phyloP scores from a whole-genome alignment of 176 grass and related monocot species.

The Carex littledalei region DNA sequence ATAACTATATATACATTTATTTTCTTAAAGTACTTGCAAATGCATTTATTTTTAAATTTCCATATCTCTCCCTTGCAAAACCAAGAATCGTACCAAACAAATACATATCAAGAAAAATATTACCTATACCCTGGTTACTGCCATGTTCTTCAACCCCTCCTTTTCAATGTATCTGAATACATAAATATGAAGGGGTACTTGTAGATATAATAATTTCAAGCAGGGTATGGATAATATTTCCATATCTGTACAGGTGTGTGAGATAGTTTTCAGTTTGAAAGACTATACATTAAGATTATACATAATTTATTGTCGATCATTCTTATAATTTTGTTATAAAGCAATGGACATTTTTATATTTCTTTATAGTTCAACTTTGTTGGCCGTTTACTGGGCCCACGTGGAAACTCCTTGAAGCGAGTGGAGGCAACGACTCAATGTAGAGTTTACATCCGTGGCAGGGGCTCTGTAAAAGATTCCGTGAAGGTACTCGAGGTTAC shows the following conservation, averaged over 20 bases:
- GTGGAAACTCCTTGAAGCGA: constrained; percentile 98
- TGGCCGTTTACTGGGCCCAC: constrained; percentile 84
- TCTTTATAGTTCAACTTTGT: constrained; percentile 86
- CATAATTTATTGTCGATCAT: neutral
- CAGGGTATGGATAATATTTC: neutral
- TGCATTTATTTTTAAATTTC: constrained; percentile 21
- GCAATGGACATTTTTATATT: constrained; percentile 19
- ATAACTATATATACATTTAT: constrained; percentile 10
- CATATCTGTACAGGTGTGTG: neutral
- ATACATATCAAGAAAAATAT: neutral
- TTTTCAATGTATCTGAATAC: neutral
- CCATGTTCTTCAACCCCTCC: neutral
- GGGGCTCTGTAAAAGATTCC: constrained; percentile 90
- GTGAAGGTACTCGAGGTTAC: constrained; percentile 63
- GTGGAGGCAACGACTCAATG: constrained; percentile 95
- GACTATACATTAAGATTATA: neutral
- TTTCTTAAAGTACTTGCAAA: neutral
- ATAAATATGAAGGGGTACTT: neutral
- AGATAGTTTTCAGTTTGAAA: neutral
- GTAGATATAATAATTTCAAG: neutral
- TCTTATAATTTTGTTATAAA: neutral
- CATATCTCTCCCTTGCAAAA: neutral
- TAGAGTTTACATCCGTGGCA: constrained; percentile 93
- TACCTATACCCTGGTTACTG: neutral
- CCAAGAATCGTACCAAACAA: constrained; percentile 15